Evolutionary conservation across 441 rosid genomes (phyloP), one percentile per base, ranked within the genome.

Genomic region (Mallotus repandus): DNA sequence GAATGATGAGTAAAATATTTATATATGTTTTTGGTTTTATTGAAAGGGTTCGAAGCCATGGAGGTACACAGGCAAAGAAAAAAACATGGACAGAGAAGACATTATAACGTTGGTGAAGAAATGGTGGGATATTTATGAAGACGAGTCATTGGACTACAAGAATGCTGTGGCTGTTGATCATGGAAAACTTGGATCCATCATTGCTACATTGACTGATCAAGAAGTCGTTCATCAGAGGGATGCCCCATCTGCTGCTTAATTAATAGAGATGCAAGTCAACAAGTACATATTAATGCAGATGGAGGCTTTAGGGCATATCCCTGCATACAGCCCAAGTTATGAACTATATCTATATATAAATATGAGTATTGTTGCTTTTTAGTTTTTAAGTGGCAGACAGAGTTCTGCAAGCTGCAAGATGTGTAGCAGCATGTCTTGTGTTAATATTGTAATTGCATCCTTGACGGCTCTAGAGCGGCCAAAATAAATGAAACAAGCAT

Each of bases 61-160:
- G 97, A 92, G 88, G 78, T 89, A 57, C 83, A 84, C 90, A 0
- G 96, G 89, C 25, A 70, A 75, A 16, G 92, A 85, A 76, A 89
- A 82, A 74, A 85, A 88, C 76, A 87, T 92, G 96, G 88, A 86
- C 0, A 79, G 94, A 69, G 87, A 85, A 9, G 92, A 90, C 68
- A 86, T 90, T 38, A 86, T 87, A 75, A 45, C 68, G 74, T 59
- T 92, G 60, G 92, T 90, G 82, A 82, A 92, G 73, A 85, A 82
- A 78, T 92, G 97, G 96, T 86, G 96, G 93, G 89, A 92, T 0
- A 83, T 92, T 15, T 90, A 88, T 7, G 87, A 92, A 13, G 96
- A 92, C 14, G 83, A 85, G 75, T 72, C 94, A 0, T 68, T 91
- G 56, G 86, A 89, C 75, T 82, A 66, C 83, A 84, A 81, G 75